Evolutionary conservation across 1,284 basidiomycete genomes (phyloP).

Genomic region (Meripilus lineatus): DNA sequence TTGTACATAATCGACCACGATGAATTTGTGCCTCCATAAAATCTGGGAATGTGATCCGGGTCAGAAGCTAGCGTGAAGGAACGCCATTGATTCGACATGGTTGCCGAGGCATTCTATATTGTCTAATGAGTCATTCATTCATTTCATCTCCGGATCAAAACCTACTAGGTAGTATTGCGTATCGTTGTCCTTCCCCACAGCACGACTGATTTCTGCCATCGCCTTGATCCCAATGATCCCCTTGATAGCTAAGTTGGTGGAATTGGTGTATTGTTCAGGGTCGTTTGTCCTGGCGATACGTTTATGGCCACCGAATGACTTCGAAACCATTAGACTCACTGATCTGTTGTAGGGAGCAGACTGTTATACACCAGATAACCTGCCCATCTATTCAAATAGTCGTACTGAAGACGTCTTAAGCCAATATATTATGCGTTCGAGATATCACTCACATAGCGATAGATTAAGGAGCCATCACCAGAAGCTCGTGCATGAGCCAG

Average conservation of each 20-base stretch:
- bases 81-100: not conserved
- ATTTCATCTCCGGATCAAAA: conserved; percentile 3
- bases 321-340: conserved; percentile 33
- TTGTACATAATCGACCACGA: conserved; percentile 63
- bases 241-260: conserved; percentile 72
- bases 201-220: conserved; percentile 49
- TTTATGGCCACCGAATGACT: conserved; percentile 39
- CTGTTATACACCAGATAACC: conserved; percentile 60
- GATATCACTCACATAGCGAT: conserved; percentile 40
- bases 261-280: conserved; percentile 43
- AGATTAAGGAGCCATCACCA: conserved; percentile 47
- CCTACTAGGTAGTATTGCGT: conserved; percentile 50
- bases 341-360: conserved; percentile 42
- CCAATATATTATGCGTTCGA: not conserved
- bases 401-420: conserved; percentile 30
- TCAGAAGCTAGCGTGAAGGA: not conserved
- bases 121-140: not conserved
- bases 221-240: conserved; percentile 65
- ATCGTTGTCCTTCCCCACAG: conserved; percentile 40
- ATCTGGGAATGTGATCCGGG: conserved; percentile 12
- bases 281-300: conserved; percentile 39
- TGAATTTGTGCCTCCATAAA: conserved; percentile 38
- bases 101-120: not conserved
- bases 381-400: conserved; percentile 63
- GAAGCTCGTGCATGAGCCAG: conserved; percentile 60